Evolutionary conservation across 345 rosid genomes (phyloP), one percentile per base, ranked within the genome.

Genomic region (Eucalyptus albens): DNA sequence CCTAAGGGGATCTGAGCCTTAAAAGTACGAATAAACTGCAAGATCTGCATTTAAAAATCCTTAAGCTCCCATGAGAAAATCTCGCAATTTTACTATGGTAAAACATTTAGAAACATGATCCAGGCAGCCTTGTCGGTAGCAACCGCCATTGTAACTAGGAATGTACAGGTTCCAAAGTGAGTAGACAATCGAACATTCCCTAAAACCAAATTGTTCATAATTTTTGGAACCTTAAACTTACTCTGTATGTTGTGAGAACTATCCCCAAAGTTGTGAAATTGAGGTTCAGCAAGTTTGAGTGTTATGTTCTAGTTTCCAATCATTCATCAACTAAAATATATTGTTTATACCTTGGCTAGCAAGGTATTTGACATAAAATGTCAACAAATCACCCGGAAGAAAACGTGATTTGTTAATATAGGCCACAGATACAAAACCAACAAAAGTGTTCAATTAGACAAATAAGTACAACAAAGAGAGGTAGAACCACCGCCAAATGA

Each of bases 21-120:
- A 92, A 96, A 96, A 72, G 93, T 82, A 51, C 95, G 96, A 51
- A 96, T 92, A 89, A 95, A 96, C 93, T 97, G 99, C 95, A 96
- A 92, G 89, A 96, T 94, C 99, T 96, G 95, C 88, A 86, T 37
- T 82, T 51, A 87, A n/a, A 80, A 81, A 87, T 50, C 45, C 83
- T 72, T 72, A 6, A 37, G 45, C 44, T 37, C 44, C 24, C 31
- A 69, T 37, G 51, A 51, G 87, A 81, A 88, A 60, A 69, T 80
- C 29, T 51, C 37, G 83, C 24, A 72, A 11, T 72, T 72, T 72
- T 72, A 72, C 45, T 11, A 11, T 72, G 45, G 45, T 11, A 72
- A 72, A 19, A 21, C 44, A 37, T 72, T 42, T 24, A 72, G 83
- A 72, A 37, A 72, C 45, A 19, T 33, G 8, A 17, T 37, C 13